Percentiles rank a stretch among this genome's conserved stretches.
phyloP scores from a whole-genome alignment of 2,329 filamentous ascomycete genomes.

The Emmonsia crescens region DNA sequence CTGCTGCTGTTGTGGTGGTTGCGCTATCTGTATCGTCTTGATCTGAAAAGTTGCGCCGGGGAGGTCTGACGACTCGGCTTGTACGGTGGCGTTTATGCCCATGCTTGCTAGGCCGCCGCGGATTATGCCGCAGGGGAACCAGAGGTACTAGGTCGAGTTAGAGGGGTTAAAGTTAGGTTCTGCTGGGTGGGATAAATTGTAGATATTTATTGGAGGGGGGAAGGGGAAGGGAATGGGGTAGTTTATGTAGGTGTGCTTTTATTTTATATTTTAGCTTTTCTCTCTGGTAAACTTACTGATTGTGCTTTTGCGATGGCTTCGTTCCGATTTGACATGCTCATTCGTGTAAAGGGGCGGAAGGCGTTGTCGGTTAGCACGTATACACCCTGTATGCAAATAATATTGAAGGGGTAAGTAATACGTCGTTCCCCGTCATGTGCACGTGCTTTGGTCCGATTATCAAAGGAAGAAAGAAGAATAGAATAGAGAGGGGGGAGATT shows the following conservation, averaged over 20 bases:
- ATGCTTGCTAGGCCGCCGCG: slow-evolving; percentile 84
- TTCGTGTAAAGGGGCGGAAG: slow-evolving; percentile 78
- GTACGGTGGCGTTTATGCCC: slow-evolving; percentile 82
- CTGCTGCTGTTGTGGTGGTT: slow-evolving; percentile 28
- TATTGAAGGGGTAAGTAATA: neutral
- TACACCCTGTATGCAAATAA: slow-evolving; percentile 55
- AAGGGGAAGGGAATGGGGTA: too few relatives aligned
- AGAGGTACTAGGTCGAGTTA: slow-evolving; percentile 60
- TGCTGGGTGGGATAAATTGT: neutral
- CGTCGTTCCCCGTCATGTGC: neutral
- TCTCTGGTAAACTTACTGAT: slow-evolving; percentile 47
- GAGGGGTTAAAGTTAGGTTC: neutral
- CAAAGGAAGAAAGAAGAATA: neutral
- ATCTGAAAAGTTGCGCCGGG: slow-evolving; percentile 92
- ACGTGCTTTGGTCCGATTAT: neutral
- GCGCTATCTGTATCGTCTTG: slow-evolving; percentile 63
- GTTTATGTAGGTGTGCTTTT: too few relatives aligned
- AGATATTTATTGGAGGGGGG: neutral
- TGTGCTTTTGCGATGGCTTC: slow-evolving; percentile 66
- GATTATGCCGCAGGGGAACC: slow-evolving; percentile 90
- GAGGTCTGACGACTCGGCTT: slow-evolving; percentile 78
- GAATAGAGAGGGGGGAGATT: neutral
- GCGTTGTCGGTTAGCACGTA: slow-evolving; percentile 91
- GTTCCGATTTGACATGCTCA: slow-evolving; percentile 71
- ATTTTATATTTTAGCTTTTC: too few relatives aligned